phyloP scores from a whole-genome alignment of 169 alveolate genomes.

The Perkinsus marinus region DNA sequence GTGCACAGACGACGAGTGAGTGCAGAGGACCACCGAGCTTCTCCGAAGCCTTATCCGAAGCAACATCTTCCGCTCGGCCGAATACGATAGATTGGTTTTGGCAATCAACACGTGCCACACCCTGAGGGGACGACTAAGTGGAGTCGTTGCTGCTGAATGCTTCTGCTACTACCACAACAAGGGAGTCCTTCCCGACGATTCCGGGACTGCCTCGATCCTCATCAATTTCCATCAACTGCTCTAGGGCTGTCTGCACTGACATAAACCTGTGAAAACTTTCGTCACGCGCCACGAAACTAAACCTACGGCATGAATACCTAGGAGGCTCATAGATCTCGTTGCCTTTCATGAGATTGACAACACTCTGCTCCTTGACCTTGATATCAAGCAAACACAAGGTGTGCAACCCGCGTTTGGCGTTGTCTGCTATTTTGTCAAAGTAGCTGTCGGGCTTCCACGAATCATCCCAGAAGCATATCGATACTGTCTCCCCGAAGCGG shows the following conservation, averaged over 20 bases:
- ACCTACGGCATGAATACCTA: no score
- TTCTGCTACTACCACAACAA: constrained; percentile 20
- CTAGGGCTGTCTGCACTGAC: constrained; percentile 75
- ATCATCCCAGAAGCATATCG: constrained; percentile 92
- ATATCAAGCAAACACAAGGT: constrained; percentile 92
- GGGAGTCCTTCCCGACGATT: background rate
- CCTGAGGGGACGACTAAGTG: constrained; percentile 59
- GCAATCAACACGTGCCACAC: constrained; percentile 85
- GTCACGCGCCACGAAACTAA: no score
- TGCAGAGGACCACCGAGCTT: constrained; percentile 84
- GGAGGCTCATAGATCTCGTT: constrained; percentile 84
- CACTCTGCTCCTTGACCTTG: constrained; percentile 89
- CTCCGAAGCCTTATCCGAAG: constrained; percentile 51
- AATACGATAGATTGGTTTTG: constrained; percentile 59
- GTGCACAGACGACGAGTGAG: constrained; percentile 58
- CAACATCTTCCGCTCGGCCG: constrained; percentile 31
- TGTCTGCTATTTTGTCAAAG: constrained; percentile 77
- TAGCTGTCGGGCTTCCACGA: constrained; percentile 92
- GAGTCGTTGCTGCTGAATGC: constrained; percentile 1
- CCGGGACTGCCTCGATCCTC: constrained; percentile 26
- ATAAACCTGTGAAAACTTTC: constrained; percentile 48
- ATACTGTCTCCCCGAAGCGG: constrained; percentile 94
- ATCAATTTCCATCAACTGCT: constrained; percentile 73
- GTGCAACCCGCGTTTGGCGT: constrained; percentile 70
- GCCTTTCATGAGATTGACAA: constrained; percentile 82